Base-by-base conservation (phyloP, 768 basidiomycete species). In the Russula dissimulans region DNA sequence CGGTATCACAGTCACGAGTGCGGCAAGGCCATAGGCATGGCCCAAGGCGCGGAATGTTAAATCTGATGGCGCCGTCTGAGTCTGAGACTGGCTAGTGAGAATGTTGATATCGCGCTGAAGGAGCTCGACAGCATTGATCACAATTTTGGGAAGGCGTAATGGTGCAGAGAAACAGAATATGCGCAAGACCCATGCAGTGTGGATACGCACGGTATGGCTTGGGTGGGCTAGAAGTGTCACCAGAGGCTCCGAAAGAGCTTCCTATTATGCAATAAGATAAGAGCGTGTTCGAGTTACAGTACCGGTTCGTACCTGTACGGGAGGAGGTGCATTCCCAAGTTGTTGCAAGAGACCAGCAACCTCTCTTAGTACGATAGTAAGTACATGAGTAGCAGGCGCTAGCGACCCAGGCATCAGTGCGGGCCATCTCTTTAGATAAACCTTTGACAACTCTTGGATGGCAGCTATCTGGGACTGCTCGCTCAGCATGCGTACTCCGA, bases 381-480 rank as follows among this genome's bases (percentile, higher is more conserved):
- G 76, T 1, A 89, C 81, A 1, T 82, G 69, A 6, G 88, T 79
- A 39, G 73, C 76, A 0, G 93, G 90, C 0, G 86, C 81, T 18
- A 75, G 75, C 64, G 91, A 86, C 7, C 91, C 91, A 10, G 92
- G 92, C 81, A 97, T 85, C 73, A 95, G 81, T 0, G 91, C 87
- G 1, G 94, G 93, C 92, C 93, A 97, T 54, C 91, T 81, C 71
- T 89, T 92, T 60, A 97, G 75, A 70, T 92, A 97, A 4, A 80
- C 77, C 39, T 78, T 85, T 0, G 90, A 85, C 44, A 97, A 75
- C 65, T 97, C 95, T 66, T 89, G 85, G 38, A 97, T 89, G 2
- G 95, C 95, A 31, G 78, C 76, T 48, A 98, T 95, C 72, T 98
- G 95, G 0, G 89, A 95, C 69, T 93, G 91, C 68, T 99, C 95